Percentiles rank a stretch among this genome's conserved stretches.
Evolutionary conservation across 129 eudicot species (phyloP).

Genomic region (Flaveria bidentis): DNA sequence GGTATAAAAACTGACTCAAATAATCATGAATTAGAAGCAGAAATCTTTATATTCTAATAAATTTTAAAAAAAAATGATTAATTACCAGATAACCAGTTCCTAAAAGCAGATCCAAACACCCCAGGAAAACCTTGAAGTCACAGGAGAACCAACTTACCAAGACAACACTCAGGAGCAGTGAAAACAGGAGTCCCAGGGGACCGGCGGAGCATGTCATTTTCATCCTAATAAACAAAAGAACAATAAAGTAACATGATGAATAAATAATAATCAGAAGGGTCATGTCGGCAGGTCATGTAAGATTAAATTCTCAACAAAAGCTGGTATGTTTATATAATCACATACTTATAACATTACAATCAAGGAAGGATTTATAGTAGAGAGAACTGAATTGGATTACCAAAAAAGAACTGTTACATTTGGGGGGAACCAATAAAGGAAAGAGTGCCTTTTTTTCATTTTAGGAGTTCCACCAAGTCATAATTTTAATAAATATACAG

Average conservation of each 20-base stretch:
- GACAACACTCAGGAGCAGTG: slow-evolving; percentile 97
- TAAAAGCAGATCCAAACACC: background rate
- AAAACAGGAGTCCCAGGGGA: slow-evolving; percentile 99
- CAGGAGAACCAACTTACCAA: slow-evolving; percentile 51
- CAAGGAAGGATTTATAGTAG: background rate
- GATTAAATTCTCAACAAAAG: background rate
- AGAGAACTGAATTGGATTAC: background rate
- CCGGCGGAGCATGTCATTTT: slow-evolving; percentile 89
- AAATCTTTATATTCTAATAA: background rate
- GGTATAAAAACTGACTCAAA: slow-evolving; percentile 4
- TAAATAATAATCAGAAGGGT: background rate
- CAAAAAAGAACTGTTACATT: slow-evolving; percentile 6
- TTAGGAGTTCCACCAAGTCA: background rate
- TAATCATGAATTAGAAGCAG: background rate
- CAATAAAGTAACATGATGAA: background rate
- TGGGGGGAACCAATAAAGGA: slow-evolving; percentile 4
- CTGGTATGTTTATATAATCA: background rate
- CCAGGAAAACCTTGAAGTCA: background rate
- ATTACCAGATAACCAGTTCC: background rate
- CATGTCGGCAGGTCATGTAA: background rate
- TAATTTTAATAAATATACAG: background rate
- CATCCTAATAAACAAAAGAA: slow-evolving; percentile 53
- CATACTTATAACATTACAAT: background rate
- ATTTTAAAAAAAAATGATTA: background rate
- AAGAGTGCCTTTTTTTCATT: background rate